phyloP scores from a whole-genome alignment of 2,329 filamentous ascomycete species.

The Penicillium crustosum region DNA sequence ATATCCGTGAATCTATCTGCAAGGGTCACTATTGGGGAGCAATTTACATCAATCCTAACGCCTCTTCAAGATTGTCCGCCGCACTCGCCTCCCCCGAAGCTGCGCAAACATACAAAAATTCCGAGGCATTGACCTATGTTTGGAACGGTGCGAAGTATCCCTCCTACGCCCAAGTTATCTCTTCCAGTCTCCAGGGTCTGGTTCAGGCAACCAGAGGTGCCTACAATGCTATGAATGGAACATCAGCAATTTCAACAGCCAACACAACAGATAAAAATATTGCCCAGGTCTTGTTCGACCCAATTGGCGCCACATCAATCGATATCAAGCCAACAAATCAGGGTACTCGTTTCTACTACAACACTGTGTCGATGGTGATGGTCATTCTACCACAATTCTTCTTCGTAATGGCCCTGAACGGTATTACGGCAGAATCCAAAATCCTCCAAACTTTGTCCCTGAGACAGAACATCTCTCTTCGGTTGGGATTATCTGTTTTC shows the following conservation, averaged over 20 bases:
- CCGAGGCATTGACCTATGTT: conserved; percentile 35
- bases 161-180: conserved; percentile 33
- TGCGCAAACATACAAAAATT: conserved; percentile 29
- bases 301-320: conserved; percentile 32
- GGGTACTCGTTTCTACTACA: conserved; percentile 44
- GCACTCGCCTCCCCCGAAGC: conserved; percentile 33
- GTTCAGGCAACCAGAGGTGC: conserved; percentile 29
- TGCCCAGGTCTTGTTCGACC: conserved; percentile 36
- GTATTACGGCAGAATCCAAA: conserved; percentile 36
- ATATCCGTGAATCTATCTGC: conserved; percentile 15
- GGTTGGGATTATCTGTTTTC: conserved; percentile 31
- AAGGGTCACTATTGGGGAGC: conserved; percentile 30
- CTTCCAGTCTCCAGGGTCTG: conserved; percentile 32
- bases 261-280: conserved; percentile 26
- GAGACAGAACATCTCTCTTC: conserved; percentile 32
- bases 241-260: conserved; percentile 22
- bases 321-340: conserved; percentile 45
- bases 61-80: conserved; percentile 33
- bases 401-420: conserved; percentile 47
- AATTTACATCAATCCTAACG: conserved; percentile 27
- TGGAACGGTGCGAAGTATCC: conserved; percentile 45
- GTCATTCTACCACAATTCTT: conserved; percentile 49
- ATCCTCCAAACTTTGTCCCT: conserved; percentile 33
- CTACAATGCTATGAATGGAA: conserved; percentile 38
- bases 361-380: conserved; percentile 45